These are phyloP conservation scores for Cokeromyces recurvatus DNA, from an alignment of 371 early-diverging fungal genomes.

Conservation along the genomic window DNA sequence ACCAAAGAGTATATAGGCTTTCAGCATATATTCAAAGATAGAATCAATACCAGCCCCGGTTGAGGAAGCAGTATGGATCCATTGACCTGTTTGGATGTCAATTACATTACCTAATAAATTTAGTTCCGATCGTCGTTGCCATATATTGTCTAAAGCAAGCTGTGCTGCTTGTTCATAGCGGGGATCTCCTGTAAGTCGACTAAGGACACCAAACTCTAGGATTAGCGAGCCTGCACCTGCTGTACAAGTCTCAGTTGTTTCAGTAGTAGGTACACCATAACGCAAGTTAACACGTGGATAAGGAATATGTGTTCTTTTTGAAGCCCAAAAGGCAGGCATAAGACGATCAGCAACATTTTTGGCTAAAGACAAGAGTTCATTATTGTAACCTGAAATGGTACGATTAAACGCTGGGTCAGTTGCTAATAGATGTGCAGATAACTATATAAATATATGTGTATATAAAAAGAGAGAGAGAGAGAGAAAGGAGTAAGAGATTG, in stretches of 20 bases:
- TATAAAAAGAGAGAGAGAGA: too few species aligned
- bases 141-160: constrained; percentile 66
- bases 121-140: constrained; percentile 70
- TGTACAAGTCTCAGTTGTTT: constrained; percentile 80
- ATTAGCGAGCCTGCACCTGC: constrained; percentile 92
- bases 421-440: constrained; percentile 88
- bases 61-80: constrained; percentile 69
- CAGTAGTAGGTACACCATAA: constrained; percentile 63
- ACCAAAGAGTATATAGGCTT: constrained; percentile 85
- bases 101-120: constrained; percentile 85
- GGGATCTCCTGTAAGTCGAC: constrained; percentile 76
- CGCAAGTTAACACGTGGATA: constrained; percentile 83
- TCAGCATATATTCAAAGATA: constrained; percentile 89
- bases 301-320: constrained; percentile 82
- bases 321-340: constrained; percentile 78
- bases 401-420: constrained; percentile 60
- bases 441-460: constrained; percentile 26
- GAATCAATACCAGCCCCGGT: constrained; percentile 95
- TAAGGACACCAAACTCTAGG: constrained; percentile 93
- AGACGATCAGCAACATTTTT: constrained; percentile 82
- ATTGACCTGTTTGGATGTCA: constrained; percentile 64
- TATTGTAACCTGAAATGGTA: constrained; percentile 56
- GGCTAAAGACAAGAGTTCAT: constrained; percentile 76
- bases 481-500: too few species aligned
- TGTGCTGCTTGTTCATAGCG: constrained; percentile 77